phyloP scores from a whole-genome alignment of 2,329 filamentous ascomycete genomes.

The Dryadomyces sulphureus region DNA sequence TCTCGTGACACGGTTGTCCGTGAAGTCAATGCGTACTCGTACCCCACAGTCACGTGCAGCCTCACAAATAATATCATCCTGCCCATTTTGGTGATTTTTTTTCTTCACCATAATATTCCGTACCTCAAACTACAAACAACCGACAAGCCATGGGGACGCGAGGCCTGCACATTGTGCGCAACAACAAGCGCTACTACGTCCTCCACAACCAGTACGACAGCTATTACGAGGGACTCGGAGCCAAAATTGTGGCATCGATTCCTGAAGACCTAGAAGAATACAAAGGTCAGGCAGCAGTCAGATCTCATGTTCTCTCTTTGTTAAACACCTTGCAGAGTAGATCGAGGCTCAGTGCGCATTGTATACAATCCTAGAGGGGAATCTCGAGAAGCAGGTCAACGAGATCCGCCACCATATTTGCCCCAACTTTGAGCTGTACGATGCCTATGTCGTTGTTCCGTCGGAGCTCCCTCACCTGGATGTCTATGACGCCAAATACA shows the following conservation, averaged over 20 bases:
- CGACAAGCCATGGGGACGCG: too few species aligned
- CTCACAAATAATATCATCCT: too few species aligned
- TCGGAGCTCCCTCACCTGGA: not conserved
- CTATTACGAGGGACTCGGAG: not conserved
- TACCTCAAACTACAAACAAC: too few species aligned
- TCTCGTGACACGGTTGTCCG: too few species aligned
- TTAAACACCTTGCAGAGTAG: slow-evolving; percentile 5
- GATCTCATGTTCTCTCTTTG: not conserved
- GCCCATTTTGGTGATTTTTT: too few species aligned
- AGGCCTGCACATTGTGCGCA: not conserved
- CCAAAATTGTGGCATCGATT: not conserved
- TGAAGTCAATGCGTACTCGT: too few species aligned
- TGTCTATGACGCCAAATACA: not conserved
- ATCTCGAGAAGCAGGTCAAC: not conserved
- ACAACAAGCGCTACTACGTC: slow-evolving; percentile 2
- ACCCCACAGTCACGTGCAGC: too few species aligned
- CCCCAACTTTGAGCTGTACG: not conserved
- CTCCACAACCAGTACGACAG: not conserved
- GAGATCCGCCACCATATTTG: not conserved
- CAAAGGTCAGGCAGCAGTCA: not conserved
- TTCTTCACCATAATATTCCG: too few species aligned
- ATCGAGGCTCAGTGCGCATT: not conserved
- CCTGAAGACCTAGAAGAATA: not conserved
- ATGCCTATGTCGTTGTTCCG: not conserved
- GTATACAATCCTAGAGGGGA: not conserved